phyloP scores from a whole-genome alignment of 768 basidiomycete species.

The Podaxis mareebaensis region DNA sequence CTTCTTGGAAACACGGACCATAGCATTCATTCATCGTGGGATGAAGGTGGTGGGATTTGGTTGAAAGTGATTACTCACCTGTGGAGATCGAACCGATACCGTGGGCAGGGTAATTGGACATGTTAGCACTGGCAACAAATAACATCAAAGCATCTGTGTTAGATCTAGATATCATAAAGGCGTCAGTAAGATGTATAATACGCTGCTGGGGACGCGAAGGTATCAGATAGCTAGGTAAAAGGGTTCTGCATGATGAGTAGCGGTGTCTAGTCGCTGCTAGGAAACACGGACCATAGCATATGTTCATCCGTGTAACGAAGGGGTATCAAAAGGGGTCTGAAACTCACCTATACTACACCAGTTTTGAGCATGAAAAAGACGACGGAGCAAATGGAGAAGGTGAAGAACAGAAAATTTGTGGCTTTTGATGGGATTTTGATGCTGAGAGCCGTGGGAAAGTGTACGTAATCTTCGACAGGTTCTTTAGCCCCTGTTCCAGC shows the following conservation, averaged over 20 bases:
- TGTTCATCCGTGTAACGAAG: constrained; percentile 51
- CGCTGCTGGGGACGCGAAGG: neutral
- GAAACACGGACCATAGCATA: constrained; percentile 96
- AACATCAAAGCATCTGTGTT: neutral
- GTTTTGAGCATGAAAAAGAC: constrained; percentile 1
- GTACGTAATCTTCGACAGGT: neutral
- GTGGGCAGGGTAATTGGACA: neutral
- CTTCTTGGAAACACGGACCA: constrained; percentile 95
- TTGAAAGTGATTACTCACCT: neutral
- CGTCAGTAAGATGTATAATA: constrained; percentile 9
- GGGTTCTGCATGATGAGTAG: constrained; percentile 74
- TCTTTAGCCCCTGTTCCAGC: too few relatives aligned
- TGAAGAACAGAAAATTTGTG: constrained; percentile 6
- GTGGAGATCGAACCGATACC: neutral
- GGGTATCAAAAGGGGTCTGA: constrained; percentile 8
- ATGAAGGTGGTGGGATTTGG: constrained; percentile 27
- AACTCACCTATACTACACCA: constrained; percentile 3
- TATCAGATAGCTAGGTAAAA: constrained; percentile 73
- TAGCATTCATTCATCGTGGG: constrained; percentile 43
- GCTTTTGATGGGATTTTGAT: neutral
- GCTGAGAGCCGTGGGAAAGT: neutral
- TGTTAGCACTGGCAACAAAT: neutral
- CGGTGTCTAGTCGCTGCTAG: constrained; percentile 94
- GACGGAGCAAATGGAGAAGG: neutral
- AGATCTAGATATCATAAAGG: neutral